Conservation (phyloP, 2,329 filamentous ascomycete species). For the Ophiostoma pallidulum region DNA sequence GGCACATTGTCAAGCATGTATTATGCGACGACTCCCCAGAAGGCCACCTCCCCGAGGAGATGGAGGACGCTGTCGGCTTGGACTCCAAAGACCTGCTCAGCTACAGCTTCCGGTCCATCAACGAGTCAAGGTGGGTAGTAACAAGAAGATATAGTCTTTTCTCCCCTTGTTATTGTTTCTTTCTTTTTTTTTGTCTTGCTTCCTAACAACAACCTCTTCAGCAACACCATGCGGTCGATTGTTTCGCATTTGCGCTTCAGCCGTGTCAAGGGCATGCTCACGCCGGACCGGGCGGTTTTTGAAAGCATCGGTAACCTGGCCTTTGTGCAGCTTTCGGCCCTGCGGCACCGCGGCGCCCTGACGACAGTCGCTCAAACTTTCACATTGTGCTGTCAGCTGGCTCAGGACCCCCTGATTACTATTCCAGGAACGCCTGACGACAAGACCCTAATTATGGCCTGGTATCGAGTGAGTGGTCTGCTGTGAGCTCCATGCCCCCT, state of each 20-base stretch:
- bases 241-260: slow-evolving; percentile 44
- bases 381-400: slow-evolving; percentile 62
- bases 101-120: slow-evolving; percentile 90
- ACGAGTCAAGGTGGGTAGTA: slow-evolving; percentile 68
- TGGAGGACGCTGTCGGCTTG: slow-evolving; percentile 61
- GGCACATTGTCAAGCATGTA: slow-evolving; percentile 64
- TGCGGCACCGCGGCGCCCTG: slow-evolving; percentile 87
- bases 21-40: slow-evolving; percentile 94
- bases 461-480: slow-evolving; percentile 56
- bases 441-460: slow-evolving; percentile 47
- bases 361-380: slow-evolving; percentile 89
- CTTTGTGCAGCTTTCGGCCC: slow-evolving; percentile 70
- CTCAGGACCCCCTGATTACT: slow-evolving; percentile 35
- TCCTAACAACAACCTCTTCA: slow-evolving; percentile 28
- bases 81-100: slow-evolving; percentile 85
- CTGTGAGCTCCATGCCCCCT: too few relatives aligned
- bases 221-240: slow-evolving; percentile 60
- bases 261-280: slow-evolving; percentile 33
- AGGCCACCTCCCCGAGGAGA: slow-evolving; percentile 68
- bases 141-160: too few relatives aligned
- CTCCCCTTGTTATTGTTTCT: too few relatives aligned
- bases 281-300: slow-evolving; percentile 47
- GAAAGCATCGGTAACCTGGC: slow-evolving; percentile 60
- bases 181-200: too few relatives aligned
- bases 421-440: slow-evolving; percentile 22